phyloP scores from a whole-genome alignment of 192 early-diverging fungal genomes.

The Podila horticola region DNA sequence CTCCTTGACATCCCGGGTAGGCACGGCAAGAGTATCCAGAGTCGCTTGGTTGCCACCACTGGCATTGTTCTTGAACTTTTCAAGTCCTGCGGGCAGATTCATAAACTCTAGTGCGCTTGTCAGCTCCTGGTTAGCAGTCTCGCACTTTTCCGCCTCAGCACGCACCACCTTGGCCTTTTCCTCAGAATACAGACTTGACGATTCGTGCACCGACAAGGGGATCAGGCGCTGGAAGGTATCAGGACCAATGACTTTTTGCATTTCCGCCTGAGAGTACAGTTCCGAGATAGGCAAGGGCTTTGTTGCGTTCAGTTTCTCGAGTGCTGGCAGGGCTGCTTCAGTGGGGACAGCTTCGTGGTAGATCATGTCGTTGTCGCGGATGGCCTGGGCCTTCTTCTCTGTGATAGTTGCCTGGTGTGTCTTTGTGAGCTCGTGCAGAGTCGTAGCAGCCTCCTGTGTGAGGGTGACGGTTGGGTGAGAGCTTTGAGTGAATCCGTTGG shows the following conservation, averaged over 20 bases:
- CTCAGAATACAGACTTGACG: conserved; percentile 93
- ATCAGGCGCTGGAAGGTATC: conserved; percentile 92
- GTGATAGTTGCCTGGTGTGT: conserved; percentile 68
- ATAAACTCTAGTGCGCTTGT: conserved; percentile 86
- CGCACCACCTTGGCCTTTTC: conserved; percentile 95
- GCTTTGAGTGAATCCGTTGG: conserved; percentile 68
- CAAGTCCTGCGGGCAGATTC: conserved; percentile 82
- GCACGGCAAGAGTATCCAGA: conserved; percentile 65
- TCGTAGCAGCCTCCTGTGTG: conserved; percentile 71
- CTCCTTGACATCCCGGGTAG: conserved; percentile 68
- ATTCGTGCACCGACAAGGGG: conserved; percentile 94
- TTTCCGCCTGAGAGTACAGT: conserved; percentile 74
- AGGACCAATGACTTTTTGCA: conserved; percentile 86
- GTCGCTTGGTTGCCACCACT: conserved; percentile 48
- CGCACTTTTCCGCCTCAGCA: conserved; percentile 79
- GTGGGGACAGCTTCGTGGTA: conserved; percentile 91
- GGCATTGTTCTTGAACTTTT: conserved; percentile 75
- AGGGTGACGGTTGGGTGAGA: conserved; percentile 64
- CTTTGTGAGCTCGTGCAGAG: conserved; percentile 81
- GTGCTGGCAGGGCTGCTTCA: conserved; percentile 77
- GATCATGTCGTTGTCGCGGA: conserved; percentile 95
- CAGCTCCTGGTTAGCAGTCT: conserved; percentile 86
- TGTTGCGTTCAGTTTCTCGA: conserved; percentile 89
- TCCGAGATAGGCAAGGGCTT: conserved; percentile 83
- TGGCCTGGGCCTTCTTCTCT: conserved; percentile 75